These are phyloP conservation scores for Pleurotus pulmonarius DNA, from an alignment of 768 basidiomycete genomes.

Conservation along the genomic window DNA sequence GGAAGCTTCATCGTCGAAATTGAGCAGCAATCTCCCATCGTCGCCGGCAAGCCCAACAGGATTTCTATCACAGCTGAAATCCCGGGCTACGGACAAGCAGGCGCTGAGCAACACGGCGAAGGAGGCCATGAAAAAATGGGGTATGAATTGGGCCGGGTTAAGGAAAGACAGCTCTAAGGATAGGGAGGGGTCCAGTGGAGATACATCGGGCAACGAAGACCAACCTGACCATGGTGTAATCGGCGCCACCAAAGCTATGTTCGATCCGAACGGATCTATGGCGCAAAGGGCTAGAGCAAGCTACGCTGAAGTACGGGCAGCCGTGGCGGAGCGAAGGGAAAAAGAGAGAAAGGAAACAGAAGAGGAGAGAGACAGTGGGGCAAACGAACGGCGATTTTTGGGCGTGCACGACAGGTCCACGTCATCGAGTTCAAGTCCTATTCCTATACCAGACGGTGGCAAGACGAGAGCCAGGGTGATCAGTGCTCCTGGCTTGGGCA, in stretches of 20 bases:
- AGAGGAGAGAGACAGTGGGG: slow-evolving; percentile 9
- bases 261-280: slow-evolving; percentile 20
- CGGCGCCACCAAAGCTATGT: slow-evolving; percentile 22
- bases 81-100: slow-evolving; percentile 79
- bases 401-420: not conserved
- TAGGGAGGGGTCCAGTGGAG: slow-evolving; percentile 13
- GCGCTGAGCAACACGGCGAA: slow-evolving; percentile 81
- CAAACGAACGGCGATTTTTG: slow-evolving; percentile 17
- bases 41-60: slow-evolving; percentile 41
- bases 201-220: slow-evolving; percentile 29
- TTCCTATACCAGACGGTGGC: slow-evolving; percentile 15
- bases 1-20: not conserved
- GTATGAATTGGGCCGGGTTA: slow-evolving; percentile 71
- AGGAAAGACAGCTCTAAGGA: slow-evolving; percentile 45
- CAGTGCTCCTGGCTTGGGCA: not conserved
- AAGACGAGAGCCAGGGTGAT: slow-evolving; percentile 1
- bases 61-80: slow-evolving; percentile 77
- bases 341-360: slow-evolving; percentile 27
- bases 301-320: slow-evolving; percentile 73
- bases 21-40: slow-evolving; percentile 26
- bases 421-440: slow-evolving; percentile 14
- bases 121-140: slow-evolving; percentile 92
- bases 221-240: slow-evolving; percentile 36
- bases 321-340: slow-evolving; percentile 65
- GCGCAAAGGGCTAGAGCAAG: slow-evolving; percentile 47